Evolutionary conservation across 176 grass and related monocot species (phyloP).

Genomic region (Juncus effusus): DNA sequence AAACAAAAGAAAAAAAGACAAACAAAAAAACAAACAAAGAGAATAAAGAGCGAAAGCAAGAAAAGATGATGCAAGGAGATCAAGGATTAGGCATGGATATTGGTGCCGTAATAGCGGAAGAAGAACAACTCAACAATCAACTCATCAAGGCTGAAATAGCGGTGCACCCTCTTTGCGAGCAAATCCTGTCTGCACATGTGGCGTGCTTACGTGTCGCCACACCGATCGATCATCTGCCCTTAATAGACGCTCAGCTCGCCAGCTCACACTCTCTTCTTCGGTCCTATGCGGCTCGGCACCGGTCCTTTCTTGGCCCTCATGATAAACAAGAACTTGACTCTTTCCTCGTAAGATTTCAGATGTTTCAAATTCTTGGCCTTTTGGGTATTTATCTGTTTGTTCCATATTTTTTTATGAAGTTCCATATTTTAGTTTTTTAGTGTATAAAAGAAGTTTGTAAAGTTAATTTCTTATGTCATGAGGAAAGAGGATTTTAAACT

Average conservation of each 20-base stretch:
- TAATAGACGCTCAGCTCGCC: constrained; percentile 87
- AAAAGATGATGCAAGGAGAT: constrained; percentile 55
- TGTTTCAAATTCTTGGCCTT: background rate
- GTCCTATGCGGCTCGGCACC: constrained; percentile 80
- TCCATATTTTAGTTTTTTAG: background rate
- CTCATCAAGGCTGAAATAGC: constrained; percentile 90
- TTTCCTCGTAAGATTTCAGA: constrained; percentile 62
- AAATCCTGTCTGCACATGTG: constrained; percentile 83
- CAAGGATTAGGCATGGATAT: constrained; percentile 64
- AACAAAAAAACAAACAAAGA: background rate
- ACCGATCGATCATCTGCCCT: constrained; percentile 90
- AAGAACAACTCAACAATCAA: constrained; percentile 73
- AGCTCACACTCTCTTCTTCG: constrained; percentile 78
- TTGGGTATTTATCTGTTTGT: background rate
- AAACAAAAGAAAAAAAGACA: background rate
- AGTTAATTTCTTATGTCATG: too few species aligned
- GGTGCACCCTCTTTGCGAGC: constrained; percentile 97
- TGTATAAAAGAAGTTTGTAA: background rate
- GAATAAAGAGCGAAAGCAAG: background rate
- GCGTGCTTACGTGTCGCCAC: constrained; percentile 95
- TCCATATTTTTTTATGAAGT: background rate
- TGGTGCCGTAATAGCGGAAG: constrained; percentile 37
- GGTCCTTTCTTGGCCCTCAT: constrained; percentile 71
- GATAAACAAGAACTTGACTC: constrained; percentile 98
- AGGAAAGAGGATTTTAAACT: too few species aligned